Percentiles rank a stretch among this genome's conserved stretches.
These are phyloP conservation scores for Lentinula aciculospora DNA, from an alignment of 768 basidiomycete species.

Conservation along the genomic window DNA sequence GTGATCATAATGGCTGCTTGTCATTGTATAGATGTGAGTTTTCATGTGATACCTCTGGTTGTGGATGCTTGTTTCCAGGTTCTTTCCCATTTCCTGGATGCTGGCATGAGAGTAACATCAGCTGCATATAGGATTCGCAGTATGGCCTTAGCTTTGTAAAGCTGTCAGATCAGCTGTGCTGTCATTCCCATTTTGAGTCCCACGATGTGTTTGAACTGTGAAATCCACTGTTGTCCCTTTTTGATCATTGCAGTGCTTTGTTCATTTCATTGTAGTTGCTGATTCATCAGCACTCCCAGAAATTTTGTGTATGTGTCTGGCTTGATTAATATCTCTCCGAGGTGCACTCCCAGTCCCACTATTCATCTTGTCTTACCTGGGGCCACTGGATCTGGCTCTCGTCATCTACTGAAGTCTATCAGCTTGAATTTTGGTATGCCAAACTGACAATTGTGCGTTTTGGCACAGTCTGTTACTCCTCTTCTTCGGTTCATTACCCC, in stretches of 20 bases:
- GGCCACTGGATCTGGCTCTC: constrained; percentile 3
- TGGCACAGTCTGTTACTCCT: background rate
- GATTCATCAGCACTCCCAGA: background rate
- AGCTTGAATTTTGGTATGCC: background rate
- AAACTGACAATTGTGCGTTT: background rate
- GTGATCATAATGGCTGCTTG: constrained; percentile 5
- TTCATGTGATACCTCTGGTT: background rate
- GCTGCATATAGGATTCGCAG: background rate
- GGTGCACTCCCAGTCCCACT: too few relatives aligned
- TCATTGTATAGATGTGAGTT: too few relatives aligned
- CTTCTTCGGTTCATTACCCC: constrained; percentile 10
- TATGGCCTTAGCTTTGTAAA: too few relatives aligned
- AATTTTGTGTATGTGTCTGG: constrained; percentile 6
- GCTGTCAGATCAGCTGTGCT: background rate
- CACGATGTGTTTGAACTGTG: constrained; percentile 5
- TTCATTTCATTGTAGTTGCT: constrained; percentile 6
- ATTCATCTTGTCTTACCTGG: background rate
- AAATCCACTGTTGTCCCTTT: constrained; percentile 10
- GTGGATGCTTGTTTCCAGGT: too few relatives aligned
- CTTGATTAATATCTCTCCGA: constrained; percentile 7
- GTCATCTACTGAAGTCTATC: background rate
- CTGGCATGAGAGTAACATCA: background rate
- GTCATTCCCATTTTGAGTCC: background rate
- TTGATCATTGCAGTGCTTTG: constrained; percentile 8
- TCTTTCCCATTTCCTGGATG: too few relatives aligned